A percentile compares a stretch with the other conserved stretches of the same genome.
Conservation (phyloP, 306 rosid genomes). For the Phaseolus lunatus region DNA sequence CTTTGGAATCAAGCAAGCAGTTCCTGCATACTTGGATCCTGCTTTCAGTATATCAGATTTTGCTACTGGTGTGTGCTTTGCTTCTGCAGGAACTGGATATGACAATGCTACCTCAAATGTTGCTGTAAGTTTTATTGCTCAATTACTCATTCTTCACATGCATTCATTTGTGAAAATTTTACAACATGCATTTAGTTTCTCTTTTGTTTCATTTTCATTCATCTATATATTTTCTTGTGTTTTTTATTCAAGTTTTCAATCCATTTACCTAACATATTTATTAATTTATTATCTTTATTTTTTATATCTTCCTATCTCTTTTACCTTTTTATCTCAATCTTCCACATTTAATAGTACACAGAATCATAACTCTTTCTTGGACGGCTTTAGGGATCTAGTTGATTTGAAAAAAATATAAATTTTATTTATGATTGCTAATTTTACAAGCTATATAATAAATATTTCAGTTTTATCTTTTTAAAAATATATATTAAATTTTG, state of each 20-base stretch:
- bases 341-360: not conserved
- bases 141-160: not conserved
- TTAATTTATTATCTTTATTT: not conserved
- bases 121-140: conserved; percentile 48
- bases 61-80: conserved; percentile 74
- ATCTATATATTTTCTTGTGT: not conserved
- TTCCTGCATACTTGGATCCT: conserved; percentile 75
- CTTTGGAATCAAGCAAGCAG: conserved; percentile 55
- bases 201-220: not conserved
- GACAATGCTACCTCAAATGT: conserved; percentile 68
- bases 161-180: not conserved
- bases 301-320: not conserved
- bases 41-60: conserved; percentile 56
- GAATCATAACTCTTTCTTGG: not conserved
- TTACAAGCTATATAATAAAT: not conserved
- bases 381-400: not conserved
- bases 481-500: not conserved
- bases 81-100: conserved; percentile 74
- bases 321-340: not conserved
- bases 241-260: not conserved
- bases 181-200: not conserved
- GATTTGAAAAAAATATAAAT: not conserved
- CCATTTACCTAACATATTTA: not conserved
- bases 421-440: not conserved
- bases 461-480: not conserved